Conservation (phyloP, 345 rosid species). For the Salix viminalis region DNA sequence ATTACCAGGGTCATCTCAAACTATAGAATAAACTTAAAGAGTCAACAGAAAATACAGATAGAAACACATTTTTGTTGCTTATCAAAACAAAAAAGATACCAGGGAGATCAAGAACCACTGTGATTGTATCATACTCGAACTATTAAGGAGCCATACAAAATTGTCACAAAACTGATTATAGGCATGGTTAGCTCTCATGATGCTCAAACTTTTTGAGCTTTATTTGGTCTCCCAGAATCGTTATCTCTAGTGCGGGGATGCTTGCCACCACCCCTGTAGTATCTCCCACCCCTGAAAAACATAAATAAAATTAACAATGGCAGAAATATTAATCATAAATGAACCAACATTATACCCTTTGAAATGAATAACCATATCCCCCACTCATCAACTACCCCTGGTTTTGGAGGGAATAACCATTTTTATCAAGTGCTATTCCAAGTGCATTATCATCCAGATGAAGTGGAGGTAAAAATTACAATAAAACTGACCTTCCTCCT, state of each 20-base stretch:
- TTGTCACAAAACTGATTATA: background rate
- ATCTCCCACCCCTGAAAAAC: constrained; percentile 64
- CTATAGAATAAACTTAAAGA: background rate
- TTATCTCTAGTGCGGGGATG: constrained; percentile 51
- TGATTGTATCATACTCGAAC: background rate
- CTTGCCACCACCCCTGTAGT: constrained; percentile 56
- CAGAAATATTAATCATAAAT: background rate
- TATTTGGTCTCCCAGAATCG: constrained; percentile 53
- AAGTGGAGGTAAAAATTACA: background rate
- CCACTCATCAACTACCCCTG: background rate
- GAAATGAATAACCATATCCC: background rate
- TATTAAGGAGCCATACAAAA: constrained; percentile 1
- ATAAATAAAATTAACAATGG: background rate
- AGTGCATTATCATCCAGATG: background rate
- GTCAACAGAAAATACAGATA: background rate
- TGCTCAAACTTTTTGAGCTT: constrained; percentile 49
- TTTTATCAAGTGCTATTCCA: background rate
- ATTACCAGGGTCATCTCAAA: background rate
- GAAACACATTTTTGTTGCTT: background rate
- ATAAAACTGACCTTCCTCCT: constrained; percentile 64
- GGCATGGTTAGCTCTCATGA: background rate
- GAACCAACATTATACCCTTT: background rate
- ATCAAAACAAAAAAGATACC: background rate
- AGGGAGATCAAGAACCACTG: background rate
- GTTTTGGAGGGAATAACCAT: background rate